These are phyloP conservation scores for Pinguiococcus pyrenoidosus DNA, from an alignment of 108 stramenopile genomes.

Conservation along the genomic window DNA sequence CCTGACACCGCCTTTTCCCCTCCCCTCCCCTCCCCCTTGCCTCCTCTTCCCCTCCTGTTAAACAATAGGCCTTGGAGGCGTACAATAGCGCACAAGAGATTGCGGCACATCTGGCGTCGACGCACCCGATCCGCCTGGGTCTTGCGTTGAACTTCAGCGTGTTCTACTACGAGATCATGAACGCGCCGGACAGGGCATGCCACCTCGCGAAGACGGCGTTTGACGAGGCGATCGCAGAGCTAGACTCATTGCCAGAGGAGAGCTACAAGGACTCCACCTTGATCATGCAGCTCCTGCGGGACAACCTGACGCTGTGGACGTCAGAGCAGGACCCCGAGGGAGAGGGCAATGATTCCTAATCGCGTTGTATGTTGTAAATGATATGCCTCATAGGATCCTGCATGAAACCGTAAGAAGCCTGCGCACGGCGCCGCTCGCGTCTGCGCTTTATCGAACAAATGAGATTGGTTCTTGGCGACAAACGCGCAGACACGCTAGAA, in stretches of 20 bases:
- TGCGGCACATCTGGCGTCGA: conserved; percentile 88
- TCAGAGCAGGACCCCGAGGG: conserved; percentile 85
- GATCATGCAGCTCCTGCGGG: conserved; percentile 99
- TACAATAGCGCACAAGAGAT: conserved; percentile 89
- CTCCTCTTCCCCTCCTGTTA: conserved; percentile 65
- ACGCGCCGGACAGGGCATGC: too few species aligned
- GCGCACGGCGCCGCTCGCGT: too few species aligned
- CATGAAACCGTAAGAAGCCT: too few species aligned
- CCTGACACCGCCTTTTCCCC: too few species aligned
- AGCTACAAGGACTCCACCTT: conserved; percentile 99
- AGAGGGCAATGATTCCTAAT: too few species aligned
- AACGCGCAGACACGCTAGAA: too few species aligned
- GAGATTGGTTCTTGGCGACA: too few species aligned
- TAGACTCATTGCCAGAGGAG: conserved; percentile 97
- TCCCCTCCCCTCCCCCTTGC: too few species aligned
- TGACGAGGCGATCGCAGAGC: conserved; percentile 98
- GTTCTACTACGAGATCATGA: conserved; percentile 99
- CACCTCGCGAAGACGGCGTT: too few species aligned
- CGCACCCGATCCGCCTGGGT: conserved; percentile 99
- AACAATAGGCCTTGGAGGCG: conserved; percentile 94
- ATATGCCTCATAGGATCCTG: too few species aligned
- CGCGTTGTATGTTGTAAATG: too few species aligned
- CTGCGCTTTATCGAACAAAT: too few species aligned
- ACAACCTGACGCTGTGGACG: conserved; percentile 99
- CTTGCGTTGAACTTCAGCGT: conserved; percentile 99